Conservation (phyloP, 108 stramenopile species). For the Cyclotella cryptica region DNA sequence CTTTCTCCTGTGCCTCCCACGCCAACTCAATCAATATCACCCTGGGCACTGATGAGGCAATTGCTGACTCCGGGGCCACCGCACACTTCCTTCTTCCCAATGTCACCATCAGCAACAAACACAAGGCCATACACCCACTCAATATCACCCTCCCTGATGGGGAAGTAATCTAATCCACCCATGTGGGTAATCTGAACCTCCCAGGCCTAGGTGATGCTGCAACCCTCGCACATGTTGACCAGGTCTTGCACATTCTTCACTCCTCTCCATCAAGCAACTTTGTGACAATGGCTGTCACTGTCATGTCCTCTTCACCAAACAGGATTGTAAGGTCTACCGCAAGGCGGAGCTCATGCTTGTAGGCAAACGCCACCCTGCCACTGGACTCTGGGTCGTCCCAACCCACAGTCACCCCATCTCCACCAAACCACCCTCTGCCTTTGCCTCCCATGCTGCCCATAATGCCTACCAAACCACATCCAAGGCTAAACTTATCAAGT, state of each 20-base stretch:
- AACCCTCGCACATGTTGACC: conserved; percentile 22
- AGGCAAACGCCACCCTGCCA: conserved; percentile 11
- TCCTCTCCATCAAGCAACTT: conserved; percentile 22
- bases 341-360: conserved; percentile 6
- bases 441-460: not conserved
- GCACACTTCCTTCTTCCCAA: conserved; percentile 13
- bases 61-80: conserved; percentile 29
- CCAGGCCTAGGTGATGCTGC: conserved; percentile 7
- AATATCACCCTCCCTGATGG: conserved; percentile 33
- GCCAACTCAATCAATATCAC: not conserved
- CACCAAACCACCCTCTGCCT: not conserved
- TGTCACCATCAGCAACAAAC: conserved; percentile 8
- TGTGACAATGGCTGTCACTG: conserved; percentile 29
- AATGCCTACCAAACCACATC: conserved; percentile 8
- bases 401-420: not conserved
- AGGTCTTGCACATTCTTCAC: conserved; percentile 28
- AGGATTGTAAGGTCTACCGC: conserved; percentile 17
- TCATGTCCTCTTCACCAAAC: conserved; percentile 14
- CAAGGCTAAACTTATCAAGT: conserved; percentile 23
- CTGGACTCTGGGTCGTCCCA: conserved; percentile 33
- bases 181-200: conserved; percentile 27
- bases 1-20: not conserved
- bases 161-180: conserved; percentile 22
- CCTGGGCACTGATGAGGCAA: conserved; percentile 1
- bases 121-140: conserved; percentile 9